Evolutionary conservation across 2,329 filamentous ascomycete species (phyloP), one percentile per base, ranked within the genome.

Genomic region (Calonectria crousiana): DNA sequence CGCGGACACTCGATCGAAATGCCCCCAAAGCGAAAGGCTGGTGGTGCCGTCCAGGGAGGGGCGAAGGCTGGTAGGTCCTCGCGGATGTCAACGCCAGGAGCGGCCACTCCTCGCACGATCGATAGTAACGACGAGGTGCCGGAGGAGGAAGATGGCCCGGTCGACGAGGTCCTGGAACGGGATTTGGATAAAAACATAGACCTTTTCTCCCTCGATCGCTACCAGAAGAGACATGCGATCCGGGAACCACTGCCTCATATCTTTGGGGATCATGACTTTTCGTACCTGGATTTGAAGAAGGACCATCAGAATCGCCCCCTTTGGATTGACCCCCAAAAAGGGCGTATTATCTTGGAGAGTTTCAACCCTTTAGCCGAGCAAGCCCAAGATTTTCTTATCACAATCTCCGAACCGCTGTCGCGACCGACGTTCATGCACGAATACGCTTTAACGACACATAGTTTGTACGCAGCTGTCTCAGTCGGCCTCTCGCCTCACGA

Each of bases 371-470:
- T 97, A 71, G 95, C 96, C 72, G 91, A 93, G 72, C 93, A 96
- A 81, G 96, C 95, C 0, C 95, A 98, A 83, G 95, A 98, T 83
- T 98, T 99, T 83, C 88, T 99, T 73, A 98, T 97, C 80, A 98
- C 97, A 60, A 96, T 99, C 79, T 95, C 96, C 76, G 96, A 99
- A 86, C 97, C 96, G 23, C 89, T 96, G 73, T 98, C 96, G 44
- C 92, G 96, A 74, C 96, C 97, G 72, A 94, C 93, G 6, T 96
- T 95, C 82, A 91, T 98, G 76, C 97, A 98, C 87, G 96, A 99
- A 85, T 98, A 98, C 85, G 91, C 93, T 71, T 90, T 99, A 80
- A 98, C 95, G 2, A 93, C 94, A 30, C 96, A 98, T 85, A 98
- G 95, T 85, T 89, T 99, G 69, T 98, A 98, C 85, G 96, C 97